phyloP scores from a whole-genome alignment of 2,329 filamentous ascomycete species.

The Talaromyces verruculosus region DNA sequence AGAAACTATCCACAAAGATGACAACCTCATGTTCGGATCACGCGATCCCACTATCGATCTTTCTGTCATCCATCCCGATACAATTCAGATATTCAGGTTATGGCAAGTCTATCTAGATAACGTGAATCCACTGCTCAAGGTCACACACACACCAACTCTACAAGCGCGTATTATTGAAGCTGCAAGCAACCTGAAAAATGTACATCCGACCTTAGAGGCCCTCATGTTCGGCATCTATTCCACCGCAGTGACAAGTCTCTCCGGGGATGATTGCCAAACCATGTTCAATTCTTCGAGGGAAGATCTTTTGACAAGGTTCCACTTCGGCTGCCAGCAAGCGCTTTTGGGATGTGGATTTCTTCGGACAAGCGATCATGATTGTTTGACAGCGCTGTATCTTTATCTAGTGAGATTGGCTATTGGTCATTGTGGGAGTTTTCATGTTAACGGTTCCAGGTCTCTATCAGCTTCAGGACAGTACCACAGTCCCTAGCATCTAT shows the following conservation, averaged over 20 bases:
- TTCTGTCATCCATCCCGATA: slow-evolving; percentile 59
- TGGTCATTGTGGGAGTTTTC: neutral
- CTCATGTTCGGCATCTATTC: slow-evolving; percentile 71
- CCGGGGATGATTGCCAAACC: slow-evolving; percentile 53
- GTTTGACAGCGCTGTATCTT: slow-evolving; percentile 54
- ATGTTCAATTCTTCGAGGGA: slow-evolving; percentile 41
- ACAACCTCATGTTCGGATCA: slow-evolving; percentile 56
- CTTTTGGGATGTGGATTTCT: slow-evolving; percentile 47
- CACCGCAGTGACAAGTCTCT: slow-evolving; percentile 59
- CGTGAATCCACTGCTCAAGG: slow-evolving; percentile 67
- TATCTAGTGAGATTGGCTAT: slow-evolving; percentile 49
- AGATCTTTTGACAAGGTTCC: slow-evolving; percentile 44
- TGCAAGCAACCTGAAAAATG: slow-evolving; percentile 55
- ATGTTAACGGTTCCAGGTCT: slow-evolving; percentile 47
- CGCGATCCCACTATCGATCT: slow-evolving; percentile 45
- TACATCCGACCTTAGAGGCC: slow-evolving; percentile 60
- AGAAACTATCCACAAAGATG: slow-evolving; percentile 42
- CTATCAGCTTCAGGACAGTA: slow-evolving; percentile 59
- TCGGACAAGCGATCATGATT: slow-evolving; percentile 44
- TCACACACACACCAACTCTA: slow-evolving; percentile 66
- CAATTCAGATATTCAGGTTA: slow-evolving; percentile 52
- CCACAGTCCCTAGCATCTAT: slow-evolving; percentile 60
- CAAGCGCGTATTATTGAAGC: slow-evolving; percentile 66
- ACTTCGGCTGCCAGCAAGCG: slow-evolving; percentile 50
- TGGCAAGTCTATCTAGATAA: slow-evolving; percentile 72